Percentiles rank a stretch among this genome's conserved stretches.
Evolutionary conservation across 352 stramenopile genomes (phyloP).

Genomic region (Pythium rhizo-oryzae): DNA sequence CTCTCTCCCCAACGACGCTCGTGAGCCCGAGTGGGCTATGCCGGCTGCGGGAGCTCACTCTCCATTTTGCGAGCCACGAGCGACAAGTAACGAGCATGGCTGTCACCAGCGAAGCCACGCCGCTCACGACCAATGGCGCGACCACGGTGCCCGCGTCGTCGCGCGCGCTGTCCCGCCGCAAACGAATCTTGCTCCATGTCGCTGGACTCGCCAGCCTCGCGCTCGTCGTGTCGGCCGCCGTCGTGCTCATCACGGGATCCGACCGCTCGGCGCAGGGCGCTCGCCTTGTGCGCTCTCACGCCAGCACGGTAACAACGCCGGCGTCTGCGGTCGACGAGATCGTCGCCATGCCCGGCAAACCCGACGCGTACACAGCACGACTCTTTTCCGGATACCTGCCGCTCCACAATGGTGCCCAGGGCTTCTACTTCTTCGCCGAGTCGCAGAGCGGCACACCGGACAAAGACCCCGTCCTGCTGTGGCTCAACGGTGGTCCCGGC

Average conservation of each 20-base stretch:
- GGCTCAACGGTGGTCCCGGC: slow-evolving; percentile 71
- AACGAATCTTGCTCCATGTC: slow-evolving; percentile 8
- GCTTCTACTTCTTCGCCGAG: slow-evolving; percentile 72
- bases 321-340: slow-evolving; percentile 43
- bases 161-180: not conserved
- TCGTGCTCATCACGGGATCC: not conserved
- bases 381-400: slow-evolving; percentile 67
- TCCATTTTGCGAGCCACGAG: slow-evolving; percentile 24
- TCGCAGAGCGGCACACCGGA: slow-evolving; percentile 39
- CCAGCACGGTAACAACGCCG: not conserved
- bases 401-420: slow-evolving; percentile 52
- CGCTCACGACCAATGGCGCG: slow-evolving; percentile 38
- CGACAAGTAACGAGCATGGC: not conserved
- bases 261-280: not conserved
- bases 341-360: slow-evolving; percentile 41
- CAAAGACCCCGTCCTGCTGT: slow-evolving; percentile 60
- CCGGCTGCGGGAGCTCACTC: not conserved
- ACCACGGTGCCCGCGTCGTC: not conserved
- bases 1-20: not conserved
- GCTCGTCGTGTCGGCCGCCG: not conserved
- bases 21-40: too few relatives aligned
- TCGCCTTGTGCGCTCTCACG: slow-evolving; percentile 33
- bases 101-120: not conserved
- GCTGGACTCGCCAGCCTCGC: not conserved
- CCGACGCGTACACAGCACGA: slow-evolving; percentile 43